Base-by-base conservation (phyloP, 1,284 basidiomycete genomes). In the Rhodotorula sp. region DNA sequence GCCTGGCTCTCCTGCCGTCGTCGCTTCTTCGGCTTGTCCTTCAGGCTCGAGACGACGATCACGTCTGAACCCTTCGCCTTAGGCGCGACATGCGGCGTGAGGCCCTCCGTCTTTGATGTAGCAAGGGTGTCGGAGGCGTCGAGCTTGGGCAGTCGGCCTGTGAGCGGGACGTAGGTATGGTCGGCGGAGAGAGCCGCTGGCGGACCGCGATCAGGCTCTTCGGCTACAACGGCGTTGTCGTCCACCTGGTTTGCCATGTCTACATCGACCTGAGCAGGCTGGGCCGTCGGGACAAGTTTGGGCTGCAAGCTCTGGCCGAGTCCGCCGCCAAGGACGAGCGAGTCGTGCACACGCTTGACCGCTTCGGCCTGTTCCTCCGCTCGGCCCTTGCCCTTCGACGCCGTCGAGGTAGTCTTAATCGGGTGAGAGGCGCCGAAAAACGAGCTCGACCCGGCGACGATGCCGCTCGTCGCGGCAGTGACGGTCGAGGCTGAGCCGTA, bases 121-220 rank as follows among this genome's bases (percentile, higher is more conserved):
- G 77, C 86, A 83, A 11, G 84, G 79, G 6, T 85, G 83, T 64
- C 89, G 88, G n/a, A 90, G 82, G 73, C 86, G 90, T 10, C 89
- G 85, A 46, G 48, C 44, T 67, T 67, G 62, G 46, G 61, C 32
- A 65, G 48, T 8, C 57, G 69, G n/a, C 52, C 74, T 24, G 71
- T 65, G 48, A 71, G 66, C 1, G 71, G 62, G 15, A 71, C 60
- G 67, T 68, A 75, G 30, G 68, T 59, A 59, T 67, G 66, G 60
- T 74, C 73, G 46, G 63, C 64, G 6, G 64, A 39, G 27, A 71
- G 62, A 6, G 68, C 55, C 15, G 59, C 49, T 24, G 57, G 59
- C 4, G 49, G 24, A 17, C 34, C 46, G 30, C 56, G 54, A 9
- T 53, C 22, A 29, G 55, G 27, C 7, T 52, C 34, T 17, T 51